Conservation (phyloP, 345 rosid genomes). For the Heritiera littoralis region DNA sequence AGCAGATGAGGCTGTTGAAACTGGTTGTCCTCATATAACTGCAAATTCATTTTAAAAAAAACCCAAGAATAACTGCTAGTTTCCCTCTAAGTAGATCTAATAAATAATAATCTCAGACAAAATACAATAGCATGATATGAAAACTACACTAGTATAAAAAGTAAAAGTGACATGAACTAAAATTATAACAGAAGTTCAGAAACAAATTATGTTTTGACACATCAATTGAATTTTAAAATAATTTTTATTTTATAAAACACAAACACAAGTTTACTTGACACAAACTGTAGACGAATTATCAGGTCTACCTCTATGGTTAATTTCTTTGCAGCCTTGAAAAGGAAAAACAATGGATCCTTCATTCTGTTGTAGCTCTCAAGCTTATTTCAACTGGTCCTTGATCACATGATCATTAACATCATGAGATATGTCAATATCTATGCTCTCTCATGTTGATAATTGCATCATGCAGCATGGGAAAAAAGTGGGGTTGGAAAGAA, state of each 20-base stretch:
- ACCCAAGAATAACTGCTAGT: neutral
- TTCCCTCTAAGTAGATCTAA: too few species aligned
- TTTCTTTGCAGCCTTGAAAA: neutral
- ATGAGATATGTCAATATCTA: neutral
- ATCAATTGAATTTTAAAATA: too few species aligned
- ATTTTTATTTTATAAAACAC: too few species aligned
- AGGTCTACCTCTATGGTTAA: neutral
- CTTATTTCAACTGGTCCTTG: neutral
- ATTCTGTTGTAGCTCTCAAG: neutral
- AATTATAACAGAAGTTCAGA: too few species aligned
- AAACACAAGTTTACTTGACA: too few species aligned
- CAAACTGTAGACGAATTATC: too few species aligned
- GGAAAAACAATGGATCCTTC: neutral
- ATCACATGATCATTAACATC: neutral
- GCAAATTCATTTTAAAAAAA: neutral
- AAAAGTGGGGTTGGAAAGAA: constrained; percentile 14
- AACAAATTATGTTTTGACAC: too few species aligned
- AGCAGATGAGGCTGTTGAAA: constrained; percentile 6
- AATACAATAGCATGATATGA: too few species aligned
- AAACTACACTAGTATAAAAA: too few species aligned
- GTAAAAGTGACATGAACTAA: too few species aligned
- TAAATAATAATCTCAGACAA: too few species aligned
- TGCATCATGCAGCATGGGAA: constrained; percentile 24
- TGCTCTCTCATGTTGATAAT: neutral
- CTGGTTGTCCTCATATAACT: constrained; percentile 22